A percentile compares a stretch with the other conserved stretches of the same genome.
Evolutionary conservation across 768 basidiomycete species (phyloP).

Genomic region (Leucocoprinus sp.): DNA sequence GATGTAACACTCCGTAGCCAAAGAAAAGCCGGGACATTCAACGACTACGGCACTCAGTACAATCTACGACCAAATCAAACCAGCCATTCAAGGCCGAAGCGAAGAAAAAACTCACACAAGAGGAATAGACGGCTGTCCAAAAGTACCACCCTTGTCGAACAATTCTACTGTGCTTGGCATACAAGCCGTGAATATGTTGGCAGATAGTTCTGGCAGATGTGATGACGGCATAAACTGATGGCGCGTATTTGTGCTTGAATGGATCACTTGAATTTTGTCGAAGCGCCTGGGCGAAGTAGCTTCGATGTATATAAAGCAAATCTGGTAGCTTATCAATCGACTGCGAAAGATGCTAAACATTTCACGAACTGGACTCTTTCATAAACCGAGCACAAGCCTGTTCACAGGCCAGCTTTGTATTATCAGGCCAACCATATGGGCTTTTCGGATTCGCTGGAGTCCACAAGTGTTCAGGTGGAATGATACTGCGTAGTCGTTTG

Average conservation of each 20-base stretch:
- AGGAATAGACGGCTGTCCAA: conserved; percentile 42
- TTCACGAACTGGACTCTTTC: conserved; percentile 39
- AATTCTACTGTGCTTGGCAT: conserved; percentile 25
- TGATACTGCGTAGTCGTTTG: conserved; percentile 42
- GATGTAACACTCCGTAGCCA: conserved; percentile 30
- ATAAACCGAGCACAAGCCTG: conserved; percentile 34
- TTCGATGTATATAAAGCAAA: conserved; percentile 39
- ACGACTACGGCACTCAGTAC: conserved; percentile 38
- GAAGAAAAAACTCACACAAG: conserved; percentile 31
- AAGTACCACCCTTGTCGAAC: conserved; percentile 37
- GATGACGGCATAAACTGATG: conserved; percentile 36
- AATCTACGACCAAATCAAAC: conserved; percentile 27
- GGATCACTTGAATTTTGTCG: conserved; percentile 33
- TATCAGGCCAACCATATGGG: conserved; percentile 31
- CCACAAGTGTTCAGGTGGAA: conserved; percentile 35
- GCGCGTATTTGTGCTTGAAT: conserved; percentile 33
- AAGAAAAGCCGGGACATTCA: conserved; percentile 35
- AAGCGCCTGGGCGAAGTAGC: conserved; percentile 41
- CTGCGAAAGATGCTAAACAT: not conserved
- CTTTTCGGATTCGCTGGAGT: conserved; percentile 26
- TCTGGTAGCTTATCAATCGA: conserved; percentile 18
- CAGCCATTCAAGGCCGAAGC: not conserved
- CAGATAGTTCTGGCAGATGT: conserved; percentile 32
- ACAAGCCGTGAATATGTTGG: conserved; percentile 33
- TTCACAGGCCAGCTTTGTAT: conserved; percentile 29